Evolutionary conservation across 208 protist genomes (phyloP).

Genomic region (Acanthamoeba sp.): DNA sequence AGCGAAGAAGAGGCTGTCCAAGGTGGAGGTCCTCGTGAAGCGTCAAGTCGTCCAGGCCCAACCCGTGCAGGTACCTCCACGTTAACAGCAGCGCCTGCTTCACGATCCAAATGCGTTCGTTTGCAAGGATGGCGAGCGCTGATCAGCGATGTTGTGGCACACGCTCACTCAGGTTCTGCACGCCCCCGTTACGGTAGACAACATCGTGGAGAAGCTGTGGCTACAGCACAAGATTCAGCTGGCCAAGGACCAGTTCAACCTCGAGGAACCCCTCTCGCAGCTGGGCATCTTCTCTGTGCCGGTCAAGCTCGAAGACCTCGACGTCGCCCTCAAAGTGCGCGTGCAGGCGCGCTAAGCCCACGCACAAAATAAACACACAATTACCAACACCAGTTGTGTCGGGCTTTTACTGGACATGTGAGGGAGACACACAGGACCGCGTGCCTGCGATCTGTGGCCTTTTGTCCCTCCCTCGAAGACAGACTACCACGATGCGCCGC

Average conservation of each 20-base stretch:
- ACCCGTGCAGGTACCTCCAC: background rate
- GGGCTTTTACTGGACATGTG: background rate
- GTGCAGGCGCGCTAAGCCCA: conserved; percentile 2
- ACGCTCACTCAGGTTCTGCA: background rate
- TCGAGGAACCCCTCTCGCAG: background rate
- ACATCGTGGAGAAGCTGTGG: conserved; percentile 61
- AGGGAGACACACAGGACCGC: too few species aligned
- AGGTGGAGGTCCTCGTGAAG: conserved; percentile 14
- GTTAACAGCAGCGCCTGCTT: background rate
- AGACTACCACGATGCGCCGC: background rate
- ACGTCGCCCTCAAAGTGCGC: background rate
- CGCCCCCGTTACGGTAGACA: conserved; percentile 17
- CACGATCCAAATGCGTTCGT: too few species aligned
- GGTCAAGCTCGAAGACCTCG: conserved; percentile 29
- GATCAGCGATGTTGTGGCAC: background rate
- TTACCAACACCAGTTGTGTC: background rate
- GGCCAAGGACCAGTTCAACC: conserved; percentile 2
- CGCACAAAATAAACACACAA: background rate
- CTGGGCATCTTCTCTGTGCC: conserved; percentile 28
- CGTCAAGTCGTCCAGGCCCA: background rate
- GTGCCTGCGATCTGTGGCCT: too few species aligned
- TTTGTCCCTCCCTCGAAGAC: background rate
- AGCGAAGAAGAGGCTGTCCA: conserved; percentile 42
- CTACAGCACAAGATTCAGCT: conserved; percentile 59
- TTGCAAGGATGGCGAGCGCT: too few species aligned